Evolutionary conservation across 352 stramenopile species (phyloP), one percentile per base, ranked within the genome.

Genomic region (Pythium apleroticum): DNA sequence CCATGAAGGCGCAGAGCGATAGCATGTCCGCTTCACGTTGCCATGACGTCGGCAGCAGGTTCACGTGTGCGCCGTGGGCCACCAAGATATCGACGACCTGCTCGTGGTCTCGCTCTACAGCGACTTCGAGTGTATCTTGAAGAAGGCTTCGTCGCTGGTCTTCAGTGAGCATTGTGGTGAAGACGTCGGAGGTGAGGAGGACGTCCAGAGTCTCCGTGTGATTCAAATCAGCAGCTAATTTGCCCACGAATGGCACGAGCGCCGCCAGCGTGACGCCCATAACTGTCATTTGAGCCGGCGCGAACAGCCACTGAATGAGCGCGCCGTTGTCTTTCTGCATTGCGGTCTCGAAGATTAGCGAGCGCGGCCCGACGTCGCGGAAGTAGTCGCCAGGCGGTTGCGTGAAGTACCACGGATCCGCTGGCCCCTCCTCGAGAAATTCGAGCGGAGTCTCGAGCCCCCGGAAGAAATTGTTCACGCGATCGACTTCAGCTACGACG

Each of bases 321-420:
- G 17, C 41, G 5, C 24, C 7, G 19, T 25, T 49, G 7, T 49
- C 19, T 4, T 49, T 49, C 41, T 24, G 5, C 41, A 49, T 49
- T 3, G 41, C 41, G n/a, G 41, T 10, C 17, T 49, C 5, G 41
- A 49, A 49, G 17, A 49, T 25, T 19, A 49, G 41, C 41, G 41
- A 22, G 17, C 19, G 17, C 14, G 41, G 41, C 17, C 41, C 41
- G 19, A 49, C 41, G 5, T 22, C 5, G 19, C 41, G 41, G 41
- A 49, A 25, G 41, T 49, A 49, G 17, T 68, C 53, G 22, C 46
- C 17, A 1, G 52, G 45, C 12, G 53, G 52, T 8, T 48, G 20
- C 2, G 45, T 37, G 45, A 62, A 63, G 35, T 62, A 68, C 61
- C 61, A 68, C 24, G 61, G 53, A 37, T 68, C 52, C 0, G 22